A percentile compares a stretch with the other conserved stretches of the same genome.
These are phyloP conservation scores for Heteromeles arbutifolia DNA, from an alignment of 306 rosid genomes.

Conservation along the genomic window DNA sequence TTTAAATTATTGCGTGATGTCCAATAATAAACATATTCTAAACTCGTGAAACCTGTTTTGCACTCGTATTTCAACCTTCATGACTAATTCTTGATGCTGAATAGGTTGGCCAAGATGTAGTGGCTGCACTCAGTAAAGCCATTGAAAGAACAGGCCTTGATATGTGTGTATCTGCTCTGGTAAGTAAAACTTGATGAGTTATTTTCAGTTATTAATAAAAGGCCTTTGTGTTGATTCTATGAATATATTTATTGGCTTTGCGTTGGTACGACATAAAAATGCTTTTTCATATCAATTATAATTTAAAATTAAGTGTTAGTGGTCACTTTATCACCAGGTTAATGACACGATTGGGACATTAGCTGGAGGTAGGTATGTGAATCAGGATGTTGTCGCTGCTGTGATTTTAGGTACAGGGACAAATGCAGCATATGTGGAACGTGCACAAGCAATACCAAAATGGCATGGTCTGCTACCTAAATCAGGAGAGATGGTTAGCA, in stretches of 20 bases:
- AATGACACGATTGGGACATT: constrained; percentile 95
- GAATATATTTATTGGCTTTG: not conserved
- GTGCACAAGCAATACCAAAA: constrained; percentile 81
- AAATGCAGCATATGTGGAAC: constrained; percentile 93
- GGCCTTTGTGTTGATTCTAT: not conserved
- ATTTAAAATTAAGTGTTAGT: not conserved
- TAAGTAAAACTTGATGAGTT: constrained; percentile 12
- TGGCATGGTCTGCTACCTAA: constrained; percentile 80
- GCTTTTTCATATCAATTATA: constrained; percentile 4
- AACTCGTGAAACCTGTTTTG: not conserved
- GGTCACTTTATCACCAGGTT: constrained; percentile 37
- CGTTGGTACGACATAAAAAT: not conserved
- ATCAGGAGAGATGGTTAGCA: constrained; percentile 87
- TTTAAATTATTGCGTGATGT: not conserved
- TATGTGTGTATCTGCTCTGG: constrained; percentile 88
- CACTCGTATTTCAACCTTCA: not conserved
- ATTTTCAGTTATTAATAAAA: not conserved
- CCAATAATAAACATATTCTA: not conserved
- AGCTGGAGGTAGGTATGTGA: constrained; percentile 74
- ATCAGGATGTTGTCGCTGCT: constrained; percentile 72
- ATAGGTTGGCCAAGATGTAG: constrained; percentile 94
- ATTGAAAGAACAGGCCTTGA: constrained; percentile 68
- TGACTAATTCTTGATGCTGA: constrained; percentile 9
- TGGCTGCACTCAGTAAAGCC: constrained; percentile 67
- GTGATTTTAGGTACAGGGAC: constrained; percentile 97